Percentiles rank a stretch among this genome's conserved stretches.
Evolutionary conservation across 257 asterid species (phyloP).

Genomic region (Gentiana straminea): DNA sequence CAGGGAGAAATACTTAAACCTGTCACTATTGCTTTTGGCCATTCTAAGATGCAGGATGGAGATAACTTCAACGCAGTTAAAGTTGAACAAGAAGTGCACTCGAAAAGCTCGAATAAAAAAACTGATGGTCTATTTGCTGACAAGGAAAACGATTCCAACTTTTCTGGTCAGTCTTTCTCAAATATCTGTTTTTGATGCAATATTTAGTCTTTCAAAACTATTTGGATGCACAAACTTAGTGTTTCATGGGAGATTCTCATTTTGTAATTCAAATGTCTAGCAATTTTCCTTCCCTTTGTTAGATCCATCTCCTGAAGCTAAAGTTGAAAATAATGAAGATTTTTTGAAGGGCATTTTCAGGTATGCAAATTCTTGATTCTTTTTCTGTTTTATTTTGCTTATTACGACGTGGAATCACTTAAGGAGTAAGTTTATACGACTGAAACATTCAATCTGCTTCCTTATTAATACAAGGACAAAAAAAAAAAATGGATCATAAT

Average conservation of each 20-base stretch:
- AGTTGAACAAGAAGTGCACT: conserved; percentile 19
- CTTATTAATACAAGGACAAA: too few relatives aligned
- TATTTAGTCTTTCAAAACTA: too few relatives aligned
- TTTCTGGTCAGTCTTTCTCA: conserved; percentile 31
- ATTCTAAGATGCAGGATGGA: conserved; percentile 29
- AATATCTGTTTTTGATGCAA: not conserved
- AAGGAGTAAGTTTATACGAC: too few relatives aligned
- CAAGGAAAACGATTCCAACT: conserved; percentile 25
- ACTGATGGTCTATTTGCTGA: conserved; percentile 15
- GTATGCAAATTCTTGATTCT: conserved; percentile 24
- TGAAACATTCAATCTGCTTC: too few relatives aligned
- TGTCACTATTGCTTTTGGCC: conserved; percentile 2
- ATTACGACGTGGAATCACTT: not conserved
- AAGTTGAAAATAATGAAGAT: conserved; percentile 39
- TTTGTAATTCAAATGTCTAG: not conserved
- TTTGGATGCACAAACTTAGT: too few relatives aligned
- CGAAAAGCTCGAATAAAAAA: conserved; percentile 13
- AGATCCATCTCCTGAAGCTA: conserved; percentile 27
- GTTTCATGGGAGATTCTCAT: not conserved
- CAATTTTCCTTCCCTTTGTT: conserved; percentile 4
- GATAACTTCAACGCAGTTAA: conserved; percentile 24
- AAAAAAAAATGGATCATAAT: too few relatives aligned
- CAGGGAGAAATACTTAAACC: too few relatives aligned
- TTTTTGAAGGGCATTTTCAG: conserved; percentile 37
- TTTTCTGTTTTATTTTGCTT: not conserved